Conservation (phyloP, 2,329 filamentous ascomycete genomes). For the Scytalidium lignicola region DNA sequence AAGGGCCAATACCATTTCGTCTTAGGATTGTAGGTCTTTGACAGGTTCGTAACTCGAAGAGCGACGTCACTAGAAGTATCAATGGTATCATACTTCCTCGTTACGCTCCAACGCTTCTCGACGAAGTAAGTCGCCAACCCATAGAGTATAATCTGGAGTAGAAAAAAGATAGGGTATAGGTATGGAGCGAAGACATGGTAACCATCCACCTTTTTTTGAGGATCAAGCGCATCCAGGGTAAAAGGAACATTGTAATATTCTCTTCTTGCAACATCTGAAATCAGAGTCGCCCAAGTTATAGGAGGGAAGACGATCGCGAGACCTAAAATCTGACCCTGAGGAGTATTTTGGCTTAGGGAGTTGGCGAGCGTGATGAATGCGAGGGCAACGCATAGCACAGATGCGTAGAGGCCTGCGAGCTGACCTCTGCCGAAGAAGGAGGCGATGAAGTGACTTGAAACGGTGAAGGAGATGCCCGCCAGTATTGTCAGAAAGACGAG, state of each 20-base stretch:
- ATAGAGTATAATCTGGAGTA: constrained; percentile 55
- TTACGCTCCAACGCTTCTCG: constrained; percentile 51
- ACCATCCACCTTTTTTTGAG: background rate
- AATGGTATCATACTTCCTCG: constrained; percentile 21
- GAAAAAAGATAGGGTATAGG: constrained; percentile 52
- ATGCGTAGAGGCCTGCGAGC: constrained; percentile 57
- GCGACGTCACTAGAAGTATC: constrained; percentile 19
- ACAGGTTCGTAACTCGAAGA: constrained; percentile 17
- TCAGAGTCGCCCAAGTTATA: constrained; percentile 16
- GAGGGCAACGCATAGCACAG: constrained; percentile 52
- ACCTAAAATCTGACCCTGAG: constrained; percentile 8
- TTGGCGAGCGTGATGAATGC: constrained; percentile 55
- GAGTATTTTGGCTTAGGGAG: constrained; percentile 4
- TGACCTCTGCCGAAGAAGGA: constrained; percentile 60
- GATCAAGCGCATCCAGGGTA: background rate
- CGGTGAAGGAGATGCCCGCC: constrained; percentile 14
- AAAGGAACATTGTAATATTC: constrained; percentile 8
- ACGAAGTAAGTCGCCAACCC: constrained; percentile 51
- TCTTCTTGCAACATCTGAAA: constrained; percentile 17
- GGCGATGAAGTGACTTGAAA: constrained; percentile 40
- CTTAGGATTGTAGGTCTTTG: constrained; percentile 19
- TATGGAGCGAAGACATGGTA: constrained; percentile 30
- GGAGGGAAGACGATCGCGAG: constrained; percentile 19
- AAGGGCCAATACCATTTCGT: constrained; percentile 22
- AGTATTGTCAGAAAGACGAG: constrained; percentile 18